Evolutionary conservation across 192 early-diverging fungal species (phyloP), one percentile per base, ranked within the genome.

Genomic region (Coemansia erecta): DNA sequence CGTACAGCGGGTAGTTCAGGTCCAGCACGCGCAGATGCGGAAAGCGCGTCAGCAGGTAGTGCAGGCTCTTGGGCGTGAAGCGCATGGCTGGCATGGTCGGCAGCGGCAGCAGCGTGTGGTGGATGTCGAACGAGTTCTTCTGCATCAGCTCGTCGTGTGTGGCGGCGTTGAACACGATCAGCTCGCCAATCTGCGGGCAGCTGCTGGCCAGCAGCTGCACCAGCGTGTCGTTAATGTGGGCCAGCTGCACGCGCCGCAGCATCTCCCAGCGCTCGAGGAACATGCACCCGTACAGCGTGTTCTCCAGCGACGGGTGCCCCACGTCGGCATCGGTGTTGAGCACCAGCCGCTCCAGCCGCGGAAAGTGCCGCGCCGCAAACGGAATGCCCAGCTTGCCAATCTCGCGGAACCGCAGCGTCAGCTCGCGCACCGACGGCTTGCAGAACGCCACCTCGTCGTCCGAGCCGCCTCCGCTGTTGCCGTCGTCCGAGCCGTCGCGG

Each of bases 311-410:
- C 24, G 75, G 75, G 37, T 68, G 66, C 8, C 75, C 75, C 46
- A 78, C 65, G 45, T 78, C 75, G 18, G 69, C 46, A 47, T 68
- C 57, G 5, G 69, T 61, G 41, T 63, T 72, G 45, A 78, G 75
- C 19, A 72, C 69, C 19, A 78, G 69, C 12, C 69, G 57, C 56
- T 71, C 65, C 12, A 78, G 59, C 45, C 54, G 64, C 7, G 69
- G 75, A 31, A 78, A 78, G 52, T 78, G 75, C 19, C 75, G 69
- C n/a, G 75, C 69, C 13, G 75, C 75, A 59, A 78, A 65, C 48
- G 75, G 75, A 15, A 78, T 78, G 18, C 75, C 75, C 37, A 78
- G 75, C 75, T 78, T 78, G 26, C 75, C 75, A 42, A 78, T 78
- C 40, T 72, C 66, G 51, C 35, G 63, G 62, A 78, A 78, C 17